These are phyloP conservation scores for Amphirosellinia nigrospora DNA, from an alignment of 495 filamentous ascomycete genomes.

Conservation along the genomic window DNA sequence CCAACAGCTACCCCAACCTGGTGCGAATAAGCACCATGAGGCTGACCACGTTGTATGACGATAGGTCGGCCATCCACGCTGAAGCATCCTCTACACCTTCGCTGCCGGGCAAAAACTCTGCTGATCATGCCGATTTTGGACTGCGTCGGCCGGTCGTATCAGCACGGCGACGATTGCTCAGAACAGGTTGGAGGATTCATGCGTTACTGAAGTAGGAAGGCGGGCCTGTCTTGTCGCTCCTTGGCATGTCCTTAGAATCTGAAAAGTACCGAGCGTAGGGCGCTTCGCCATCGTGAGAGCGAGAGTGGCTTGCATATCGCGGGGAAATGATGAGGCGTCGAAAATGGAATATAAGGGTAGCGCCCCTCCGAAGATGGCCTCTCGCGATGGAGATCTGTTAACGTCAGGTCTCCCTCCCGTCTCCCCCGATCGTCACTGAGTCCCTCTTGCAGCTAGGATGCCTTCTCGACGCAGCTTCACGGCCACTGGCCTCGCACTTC, in stretches of 20 bases:
- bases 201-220: conserved; percentile 39
- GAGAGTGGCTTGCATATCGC: conserved; percentile 18
- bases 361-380: neutral
- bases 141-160: neutral
- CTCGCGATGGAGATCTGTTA: neutral
- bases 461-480: conserved; percentile 42
- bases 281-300: conserved; percentile 21
- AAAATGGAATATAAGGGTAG: conserved; percentile 1
- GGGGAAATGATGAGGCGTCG: conserved; percentile 1
- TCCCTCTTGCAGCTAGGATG: conserved; percentile 31
- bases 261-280: conserved; percentile 3
- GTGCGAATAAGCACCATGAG: neutral
- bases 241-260: conserved; percentile 27
- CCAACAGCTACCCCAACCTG: neutral
- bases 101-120: neutral
- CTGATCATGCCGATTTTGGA: conserved; percentile 7
- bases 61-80: neutral
- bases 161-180: neutral
- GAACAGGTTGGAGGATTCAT: conserved; percentile 27
- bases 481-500: conserved; percentile 41
- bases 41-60: conserved; percentile 15
- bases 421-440: neutral
- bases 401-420: neutral
- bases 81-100: neutral
- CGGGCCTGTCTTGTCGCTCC: conserved; percentile 22